Evolutionary conservation across 2,329 filamentous ascomycete genomes (phyloP), one percentile per base, ranked within the genome.

Genomic region (Parascedosporium putredinis): DNA sequence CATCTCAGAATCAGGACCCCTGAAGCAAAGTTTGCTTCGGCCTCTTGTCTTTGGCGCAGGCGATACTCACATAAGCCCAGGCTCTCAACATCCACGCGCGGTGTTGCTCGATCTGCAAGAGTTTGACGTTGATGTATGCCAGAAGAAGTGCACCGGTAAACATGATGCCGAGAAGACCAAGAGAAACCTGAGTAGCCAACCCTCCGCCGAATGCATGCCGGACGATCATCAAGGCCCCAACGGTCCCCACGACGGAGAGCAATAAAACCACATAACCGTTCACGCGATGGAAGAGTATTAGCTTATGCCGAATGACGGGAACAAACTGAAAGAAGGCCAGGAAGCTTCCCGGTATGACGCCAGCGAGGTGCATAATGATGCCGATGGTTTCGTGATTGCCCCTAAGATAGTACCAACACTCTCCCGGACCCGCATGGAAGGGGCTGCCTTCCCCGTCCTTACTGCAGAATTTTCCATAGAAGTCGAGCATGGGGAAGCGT

Each of bases 21-120:
- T n/a, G n/a, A n/a, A n/a, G n/a, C n/a, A n/a, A n/a, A n/a, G n/a
- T n/a, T n/a, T n/a, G n/a, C n/a, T n/a, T n/a, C n/a, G n/a, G n/a
- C n/a, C n/a, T n/a, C n/a, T n/a, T n/a, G n/a, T n/a, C n/a, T n/a
- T n/a, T n/a, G n/a, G n/a, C n/a, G n/a, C n/a, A 20, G 16, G 12
- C 16, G 18, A 34, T 20, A 16, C 64, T 53, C 53, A 70, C 64
- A 52, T 72, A 73, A 47, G 72, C 64, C 71, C 71, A 73, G 3
- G 72, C 67, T 10, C 78, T 60, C n/a, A 82, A 57, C 77, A 81
- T 82, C 78, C 77, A 82, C 2, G 74, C 74, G 1, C 78, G 68
- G 52, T 82, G 78, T 57, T 81, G 71, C 27, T 80, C 75, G 45
- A 84, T 76, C 57, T 81, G 78, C 5, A 81, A 59, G 2, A 67